Evolutionary conservation across 2,329 filamentous ascomycete species (phyloP).

Genomic region (Hypoxylon sp.): DNA sequence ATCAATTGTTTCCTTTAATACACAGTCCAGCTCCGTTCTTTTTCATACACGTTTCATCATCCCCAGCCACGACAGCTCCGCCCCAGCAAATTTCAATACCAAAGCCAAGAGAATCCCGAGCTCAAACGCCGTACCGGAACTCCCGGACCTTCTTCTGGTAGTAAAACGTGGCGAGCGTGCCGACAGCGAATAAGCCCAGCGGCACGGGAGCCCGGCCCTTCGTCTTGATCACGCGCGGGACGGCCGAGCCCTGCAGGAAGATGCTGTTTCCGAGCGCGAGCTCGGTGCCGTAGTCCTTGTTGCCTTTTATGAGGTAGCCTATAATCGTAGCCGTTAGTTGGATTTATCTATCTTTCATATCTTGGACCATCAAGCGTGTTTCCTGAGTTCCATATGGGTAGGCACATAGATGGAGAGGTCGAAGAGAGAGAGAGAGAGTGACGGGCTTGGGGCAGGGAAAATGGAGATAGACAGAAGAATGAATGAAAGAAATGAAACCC

Average conservation of each 20-base stretch:
- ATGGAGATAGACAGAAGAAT: background rate
- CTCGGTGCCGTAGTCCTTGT: conserved; percentile 61
- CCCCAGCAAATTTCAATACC: background rate
- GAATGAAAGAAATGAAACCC: conserved; percentile 17
- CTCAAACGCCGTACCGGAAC: conserved; percentile 58
- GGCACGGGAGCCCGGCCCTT: conserved; percentile 57
- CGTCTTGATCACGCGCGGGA: conserved; percentile 59
- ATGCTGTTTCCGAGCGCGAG: conserved; percentile 60
- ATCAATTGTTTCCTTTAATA: conserved; percentile 24
- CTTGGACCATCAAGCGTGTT: too few species aligned
- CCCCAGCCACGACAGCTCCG: background rate
- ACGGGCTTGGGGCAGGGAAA: background rate
- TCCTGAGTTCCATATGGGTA: background rate
- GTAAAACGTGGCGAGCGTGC: conserved; percentile 58
- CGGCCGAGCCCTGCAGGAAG: conserved; percentile 57
- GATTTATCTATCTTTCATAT: background rate
- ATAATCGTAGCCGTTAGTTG: background rate
- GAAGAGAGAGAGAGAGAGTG: background rate
- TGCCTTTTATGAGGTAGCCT: conserved; percentile 61
- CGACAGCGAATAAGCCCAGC: conserved; percentile 54
- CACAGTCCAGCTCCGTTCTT: background rate
- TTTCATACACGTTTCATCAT: background rate
- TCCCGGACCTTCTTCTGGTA: conserved; percentile 61
- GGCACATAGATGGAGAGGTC: background rate
- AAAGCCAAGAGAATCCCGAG: background rate